Evolutionary conservation across 805 yeast species (phyloP).

Genomic region (Zygosaccharomyces rouxii): DNA sequence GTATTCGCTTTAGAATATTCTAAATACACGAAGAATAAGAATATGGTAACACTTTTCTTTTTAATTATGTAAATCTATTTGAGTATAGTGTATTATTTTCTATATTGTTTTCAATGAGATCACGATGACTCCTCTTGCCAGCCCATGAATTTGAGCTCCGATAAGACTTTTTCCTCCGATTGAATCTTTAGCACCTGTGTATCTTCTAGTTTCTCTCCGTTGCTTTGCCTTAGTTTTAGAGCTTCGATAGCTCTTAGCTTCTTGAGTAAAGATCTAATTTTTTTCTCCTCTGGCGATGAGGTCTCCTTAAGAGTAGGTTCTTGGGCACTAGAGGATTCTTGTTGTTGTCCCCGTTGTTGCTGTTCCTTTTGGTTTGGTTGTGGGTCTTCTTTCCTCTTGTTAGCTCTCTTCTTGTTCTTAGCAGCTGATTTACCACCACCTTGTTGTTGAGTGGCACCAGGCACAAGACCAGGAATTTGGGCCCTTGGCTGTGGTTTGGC

Average conservation of each 20-base stretch:
- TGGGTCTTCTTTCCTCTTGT: conserved; percentile 69
- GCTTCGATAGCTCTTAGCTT: conserved; percentile 94
- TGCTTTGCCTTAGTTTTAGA: conserved; percentile 76
- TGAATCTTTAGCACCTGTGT: conserved; percentile 87
- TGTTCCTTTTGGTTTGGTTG: conserved; percentile 37
- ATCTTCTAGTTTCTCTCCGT: conserved; percentile 82
- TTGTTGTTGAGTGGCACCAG: conserved; percentile 10
- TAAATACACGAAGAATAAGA: background rate
- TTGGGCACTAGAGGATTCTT: background rate
- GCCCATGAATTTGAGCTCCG: conserved; percentile 71
- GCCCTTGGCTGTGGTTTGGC: conserved; percentile 32
- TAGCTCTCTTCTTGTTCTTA: conserved; percentile 59
- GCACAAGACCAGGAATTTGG: conserved; percentile 48
- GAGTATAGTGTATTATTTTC: background rate
- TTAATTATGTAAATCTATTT: background rate
- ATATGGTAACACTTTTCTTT: background rate
- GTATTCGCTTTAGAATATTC: background rate
- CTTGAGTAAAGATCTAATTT: conserved; percentile 83
- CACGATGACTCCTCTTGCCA: conserved; percentile 44
- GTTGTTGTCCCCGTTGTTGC: conserved; percentile 13
- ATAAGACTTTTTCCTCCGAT: conserved; percentile 76
- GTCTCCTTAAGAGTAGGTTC: conserved; percentile 21
- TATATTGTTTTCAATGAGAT: background rate
- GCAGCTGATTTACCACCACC: conserved; percentile 39
- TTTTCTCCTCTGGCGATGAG: conserved; percentile 83